Base-by-base conservation (phyloP, 2,329 filamentous ascomycete genomes). In the Exophiala aquamarina region DNA sequence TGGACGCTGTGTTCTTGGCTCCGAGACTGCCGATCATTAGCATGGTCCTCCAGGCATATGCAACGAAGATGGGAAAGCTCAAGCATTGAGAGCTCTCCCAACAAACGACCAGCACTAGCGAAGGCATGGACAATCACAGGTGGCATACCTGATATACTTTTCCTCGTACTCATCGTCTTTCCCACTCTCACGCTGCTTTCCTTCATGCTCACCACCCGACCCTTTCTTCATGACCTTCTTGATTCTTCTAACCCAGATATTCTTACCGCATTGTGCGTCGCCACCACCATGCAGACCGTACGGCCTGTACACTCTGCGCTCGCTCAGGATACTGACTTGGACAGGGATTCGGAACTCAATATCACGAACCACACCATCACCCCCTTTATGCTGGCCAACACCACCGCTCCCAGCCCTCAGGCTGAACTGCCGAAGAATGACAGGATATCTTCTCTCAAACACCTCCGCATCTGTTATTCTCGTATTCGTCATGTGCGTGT, bases 401-500 rank as follows among this genome's bases (percentile, higher is more conserved):
- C 88, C 88, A n/a, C 11, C 23, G 23, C 23, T 26, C 23, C 23
- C 11, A 26, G 23, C 11, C 23, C 23, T 1, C 82, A 93, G 71
- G 3, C 79, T 77, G 62, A 93, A 93, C 59, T 87, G 80, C 3
- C 84, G 75, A 32, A 93, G 69, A 5, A 93, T 70, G 1, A 90
- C 86, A 0, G 87, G 87, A 60, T 92, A 92, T 2, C 88, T 74
- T 33, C 87, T 78, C 70, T 93, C 88, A 52, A 93, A 87, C 10
- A 92, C 82, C 63, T 94, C 88, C 0, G 84, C 78, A 63, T 94
- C 88, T 0, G 88, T 92, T 63, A 92, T 93, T 4, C 88, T 79
- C 1, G 87, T 93, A 66, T 93, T 94, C 9, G 88, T 93, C 86
- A 92, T 92, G 69, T 92, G 87, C 3, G 83, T 86, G 63, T 93